phyloP scores from a whole-genome alignment of 1,139 yeast species.

The Taphrina sp. region DNA sequence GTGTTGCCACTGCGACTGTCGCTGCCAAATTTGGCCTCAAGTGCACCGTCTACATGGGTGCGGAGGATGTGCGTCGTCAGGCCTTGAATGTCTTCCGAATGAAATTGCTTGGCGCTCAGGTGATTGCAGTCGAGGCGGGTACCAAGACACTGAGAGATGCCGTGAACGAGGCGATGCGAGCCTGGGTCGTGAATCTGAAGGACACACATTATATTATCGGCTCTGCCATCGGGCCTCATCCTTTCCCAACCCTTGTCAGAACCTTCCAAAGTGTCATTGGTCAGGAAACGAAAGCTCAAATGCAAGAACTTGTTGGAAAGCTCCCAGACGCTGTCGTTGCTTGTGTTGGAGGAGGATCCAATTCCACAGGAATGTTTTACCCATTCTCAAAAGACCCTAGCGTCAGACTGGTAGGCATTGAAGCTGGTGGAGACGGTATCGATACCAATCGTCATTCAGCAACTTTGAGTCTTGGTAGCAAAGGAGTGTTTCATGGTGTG shows the following conservation, averaged over 20 bases:
- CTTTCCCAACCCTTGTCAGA: slow-evolving; percentile 95
- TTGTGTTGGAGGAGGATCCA: slow-evolving; percentile 99
- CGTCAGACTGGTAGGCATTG: slow-evolving; percentile 87
- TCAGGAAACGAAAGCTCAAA: slow-evolving; percentile 87
- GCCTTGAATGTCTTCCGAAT: slow-evolving; percentile 96
- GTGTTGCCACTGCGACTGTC: slow-evolving; percentile 99
- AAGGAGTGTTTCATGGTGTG: slow-evolving; percentile 98
- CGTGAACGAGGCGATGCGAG: slow-evolving; percentile 92
- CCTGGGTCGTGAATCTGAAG: slow-evolving; percentile 85
- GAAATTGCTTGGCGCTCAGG: slow-evolving; percentile 94
- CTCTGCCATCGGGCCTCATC: slow-evolving; percentile 98
- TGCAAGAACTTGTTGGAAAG: slow-evolving; percentile 72
- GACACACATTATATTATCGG: slow-evolving; percentile 94
- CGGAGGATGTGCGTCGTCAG: slow-evolving; percentile 98
- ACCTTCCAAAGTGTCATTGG: slow-evolving; percentile 98
- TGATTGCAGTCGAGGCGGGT: slow-evolving; percentile 89
- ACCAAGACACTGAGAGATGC: slow-evolving; percentile 96
- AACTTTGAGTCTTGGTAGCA: slow-evolving; percentile 84
- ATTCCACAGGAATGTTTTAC: slow-evolving; percentile 91
- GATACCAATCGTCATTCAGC: slow-evolving; percentile 88
- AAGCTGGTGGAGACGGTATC: slow-evolving; percentile 98
- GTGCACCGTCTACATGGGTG: slow-evolving; percentile 98
- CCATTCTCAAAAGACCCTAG: slow-evolving; percentile 80
- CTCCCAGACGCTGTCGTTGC: slow-evolving; percentile 94
- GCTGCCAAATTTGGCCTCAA: slow-evolving; percentile 95